Base-by-base conservation (phyloP, 2,329 filamentous ascomycete genomes). In the Diplodia seriata region DNA sequence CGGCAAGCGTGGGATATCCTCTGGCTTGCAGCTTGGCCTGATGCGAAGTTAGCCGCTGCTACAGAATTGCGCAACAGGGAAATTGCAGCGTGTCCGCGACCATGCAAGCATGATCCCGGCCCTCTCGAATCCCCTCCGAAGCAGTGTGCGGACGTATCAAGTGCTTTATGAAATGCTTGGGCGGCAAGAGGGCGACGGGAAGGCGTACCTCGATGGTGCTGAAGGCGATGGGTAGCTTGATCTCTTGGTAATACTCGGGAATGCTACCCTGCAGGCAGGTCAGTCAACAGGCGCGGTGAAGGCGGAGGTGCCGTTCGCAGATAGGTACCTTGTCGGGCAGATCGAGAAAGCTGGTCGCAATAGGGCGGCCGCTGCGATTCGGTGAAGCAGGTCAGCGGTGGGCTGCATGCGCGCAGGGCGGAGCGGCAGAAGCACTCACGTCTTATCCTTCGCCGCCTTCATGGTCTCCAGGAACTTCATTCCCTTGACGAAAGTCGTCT, bases 381-480 rank as follows among this genome's bases (percentile, higher is more conserved):
- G 31, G 57, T 20, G 15, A 33, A 38, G 50, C 54, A 31, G 51
- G 51, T 68, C 31, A 66, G 64, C 43, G 31, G 31, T 29, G 66
- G 43, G 55, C 23, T 65, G 59, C 33, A 53, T 66, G 54, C 65
- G 64, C 38, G 49, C 68, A 64, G 59, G 49, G 31, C 54, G 33
- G 54, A 68, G 57, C 65, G 53, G 66, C 31, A 68, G 69, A 29
- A 69, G 18, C 68, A 83, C 86, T 74, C 85, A 94, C 92, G 86
- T 91, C 82, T 96, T 96, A 78, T 96, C 93, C 70, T 88, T 87
- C 26, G 91, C 92, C 71, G 87, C 85, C 73, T 89, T 89, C 75
- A 97, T 87, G 75, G 90, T 89, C 66, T 92, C 88, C 54, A 96
- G 81, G 74, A 96, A 91, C 71, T 85, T 86, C 73, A 92, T 81